Conservation (phyloP, 2,329 filamentous ascomycete species). For the Pestalotiopsis sp. region DNA sequence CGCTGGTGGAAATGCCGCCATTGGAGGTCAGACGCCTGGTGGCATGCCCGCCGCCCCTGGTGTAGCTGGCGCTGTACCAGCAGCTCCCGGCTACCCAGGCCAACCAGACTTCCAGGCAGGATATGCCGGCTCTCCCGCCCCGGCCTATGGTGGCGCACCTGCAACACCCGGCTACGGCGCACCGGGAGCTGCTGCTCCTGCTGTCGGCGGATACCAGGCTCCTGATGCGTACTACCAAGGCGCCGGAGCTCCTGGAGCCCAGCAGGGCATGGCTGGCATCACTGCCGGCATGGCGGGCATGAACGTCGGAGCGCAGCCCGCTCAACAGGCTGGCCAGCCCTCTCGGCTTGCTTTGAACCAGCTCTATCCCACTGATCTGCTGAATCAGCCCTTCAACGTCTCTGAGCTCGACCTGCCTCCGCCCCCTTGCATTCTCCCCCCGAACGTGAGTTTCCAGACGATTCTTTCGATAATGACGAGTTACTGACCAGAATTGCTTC, state of each 20-base stretch:
- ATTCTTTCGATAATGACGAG: background rate
- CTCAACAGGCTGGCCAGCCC: conserved; percentile 51
- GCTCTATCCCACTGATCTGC: conserved; percentile 87
- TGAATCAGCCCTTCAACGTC: conserved; percentile 92
- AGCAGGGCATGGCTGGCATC: conserved; percentile 68
- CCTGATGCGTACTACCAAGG: conserved; percentile 69
- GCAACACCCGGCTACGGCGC: conserved; percentile 42
- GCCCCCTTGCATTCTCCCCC: conserved; percentile 86
- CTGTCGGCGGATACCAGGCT: conserved; percentile 67
- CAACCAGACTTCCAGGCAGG: conserved; percentile 42
- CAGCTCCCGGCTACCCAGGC: conserved; percentile 57
- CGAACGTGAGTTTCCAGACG: conserved; percentile 70
- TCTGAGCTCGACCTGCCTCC: conserved; percentile 89
- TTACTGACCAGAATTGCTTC: background rate
- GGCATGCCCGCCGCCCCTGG: conserved; percentile 35
- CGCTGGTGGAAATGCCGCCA: conserved; percentile 77
- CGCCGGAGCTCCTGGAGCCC: conserved; percentile 36
- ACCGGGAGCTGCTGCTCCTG: conserved; percentile 45
- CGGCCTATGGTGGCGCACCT: conserved; percentile 45
- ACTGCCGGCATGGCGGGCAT: conserved; percentile 87
- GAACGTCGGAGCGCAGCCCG: conserved; percentile 67
- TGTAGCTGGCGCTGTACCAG: conserved; percentile 45
- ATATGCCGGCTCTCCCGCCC: conserved; percentile 28
- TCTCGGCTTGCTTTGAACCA: conserved; percentile 72
- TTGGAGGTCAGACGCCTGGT: conserved; percentile 43